Conservation (phyloP, 768 basidiomycete genomes). For the Tricholoma furcatifolium region DNA sequence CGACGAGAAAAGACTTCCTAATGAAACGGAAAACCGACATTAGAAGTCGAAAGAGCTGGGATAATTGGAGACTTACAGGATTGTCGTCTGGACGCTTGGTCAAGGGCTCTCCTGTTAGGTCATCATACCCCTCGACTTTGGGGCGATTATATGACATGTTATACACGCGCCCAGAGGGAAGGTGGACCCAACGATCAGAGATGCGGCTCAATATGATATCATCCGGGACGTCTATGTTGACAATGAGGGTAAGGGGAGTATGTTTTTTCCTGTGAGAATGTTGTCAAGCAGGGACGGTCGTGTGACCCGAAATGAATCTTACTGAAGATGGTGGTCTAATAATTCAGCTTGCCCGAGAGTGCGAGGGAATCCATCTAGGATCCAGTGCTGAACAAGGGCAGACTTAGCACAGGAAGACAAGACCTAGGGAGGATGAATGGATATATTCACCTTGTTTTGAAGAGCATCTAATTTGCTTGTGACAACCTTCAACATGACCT, state of each 20-base stretch:
- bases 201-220: conserved; percentile 83
- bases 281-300: conserved; percentile 3
- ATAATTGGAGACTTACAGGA: conserved; percentile 52
- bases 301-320: conserved; percentile 19
- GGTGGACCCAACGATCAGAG: conserved; percentile 87
- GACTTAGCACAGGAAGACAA: not conserved
- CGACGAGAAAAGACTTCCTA: conserved; percentile 81
- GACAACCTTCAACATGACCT: conserved; percentile 76
- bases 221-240: conserved; percentile 89
- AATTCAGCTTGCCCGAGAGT: conserved; percentile 82
- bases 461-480: conserved; percentile 67
- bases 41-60: not conserved
- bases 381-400: conserved; percentile 68
- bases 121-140: conserved; percentile 75
- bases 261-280: conserved; percentile 47
- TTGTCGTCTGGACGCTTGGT: conserved; percentile 88
- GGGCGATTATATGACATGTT: conserved; percentile 88
- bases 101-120: conserved; percentile 85
- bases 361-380: conserved; percentile 90
- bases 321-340: conserved; percentile 76
- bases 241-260: conserved; percentile 72
- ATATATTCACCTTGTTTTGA: conserved; percentile 56
- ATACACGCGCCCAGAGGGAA: conserved; percentile 87
- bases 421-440: not conserved
- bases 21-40: conserved; percentile 4